A percentile compares a stretch with the other conserved stretches of the same genome.
phyloP scores from a whole-genome alignment of 805 yeast species.

The Saturnispora mendoncae region DNA sequence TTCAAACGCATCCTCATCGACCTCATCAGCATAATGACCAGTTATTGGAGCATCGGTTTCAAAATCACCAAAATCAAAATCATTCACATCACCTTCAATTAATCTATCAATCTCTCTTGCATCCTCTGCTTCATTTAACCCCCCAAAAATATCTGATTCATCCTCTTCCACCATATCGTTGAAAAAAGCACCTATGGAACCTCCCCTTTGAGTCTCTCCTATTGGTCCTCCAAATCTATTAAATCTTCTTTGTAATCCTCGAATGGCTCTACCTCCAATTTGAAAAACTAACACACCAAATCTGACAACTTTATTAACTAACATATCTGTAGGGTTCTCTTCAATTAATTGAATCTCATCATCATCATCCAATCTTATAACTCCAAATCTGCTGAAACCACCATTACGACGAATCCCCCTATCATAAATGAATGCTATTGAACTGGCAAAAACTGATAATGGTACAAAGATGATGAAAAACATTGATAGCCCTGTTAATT shows the following conservation, averaged over 20 bases:
- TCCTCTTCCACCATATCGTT: slow-evolving; percentile 23
- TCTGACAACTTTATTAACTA: slow-evolving; percentile 49
- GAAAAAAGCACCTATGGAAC: slow-evolving; percentile 21
- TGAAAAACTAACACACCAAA: slow-evolving; percentile 38
- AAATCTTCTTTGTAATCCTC: slow-evolving; percentile 2
- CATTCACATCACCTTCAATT: slow-evolving; percentile 30
- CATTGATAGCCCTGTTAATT: slow-evolving; percentile 45
- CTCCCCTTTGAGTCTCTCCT: slow-evolving; percentile 15
- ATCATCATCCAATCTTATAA: slow-evolving; percentile 74
- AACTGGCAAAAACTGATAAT: slow-evolving; percentile 40
- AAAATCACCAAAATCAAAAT: slow-evolving; percentile 24
- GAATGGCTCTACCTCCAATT: slow-evolving; percentile 10
- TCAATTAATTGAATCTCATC: slow-evolving; percentile 46
- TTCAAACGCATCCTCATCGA: background rate
- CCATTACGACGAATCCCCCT: slow-evolving; percentile 75
- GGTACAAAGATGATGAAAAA: slow-evolving; percentile 51
- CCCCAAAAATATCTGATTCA: slow-evolving; percentile 28
- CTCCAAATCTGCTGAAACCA: slow-evolving; percentile 71
- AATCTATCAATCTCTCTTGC: slow-evolving; percentile 40
- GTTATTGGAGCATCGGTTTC: slow-evolving; percentile 15
- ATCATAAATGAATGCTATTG: slow-evolving; percentile 64
- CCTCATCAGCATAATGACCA: slow-evolving; percentile 2
- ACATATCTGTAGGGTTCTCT: slow-evolving; percentile 49
- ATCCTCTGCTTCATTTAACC: slow-evolving; percentile 34
- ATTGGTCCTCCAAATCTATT: slow-evolving; percentile 19